A percentile compares a stretch with the other conserved stretches of the same genome.
These are phyloP conservation scores for Metschnikowia baotianmanensis DNA, from an alignment of 805 yeast species.

Conservation along the genomic window DNA sequence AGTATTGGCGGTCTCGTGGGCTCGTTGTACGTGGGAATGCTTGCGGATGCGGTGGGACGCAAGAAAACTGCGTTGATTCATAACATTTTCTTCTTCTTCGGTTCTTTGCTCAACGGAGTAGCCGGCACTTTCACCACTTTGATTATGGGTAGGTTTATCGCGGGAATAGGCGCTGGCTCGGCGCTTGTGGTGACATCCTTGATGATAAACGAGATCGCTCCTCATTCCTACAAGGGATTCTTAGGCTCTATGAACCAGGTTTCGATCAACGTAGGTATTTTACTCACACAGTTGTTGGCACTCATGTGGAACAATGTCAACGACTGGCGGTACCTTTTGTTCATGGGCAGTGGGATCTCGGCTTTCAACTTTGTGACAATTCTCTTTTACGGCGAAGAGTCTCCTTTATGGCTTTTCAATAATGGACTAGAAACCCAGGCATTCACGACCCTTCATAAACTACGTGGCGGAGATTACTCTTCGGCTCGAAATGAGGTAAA, in stretches of 20 bases:
- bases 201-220: conserved; percentile 77
- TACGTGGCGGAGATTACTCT: conserved; percentile 41
- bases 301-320: conserved; percentile 59
- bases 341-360: conserved; percentile 59
- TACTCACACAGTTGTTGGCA: conserved; percentile 75
- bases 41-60: conserved; percentile 69
- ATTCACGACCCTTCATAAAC: conserved; percentile 30
- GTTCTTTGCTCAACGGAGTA: conserved; percentile 59
- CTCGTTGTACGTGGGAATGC: conserved; percentile 61
- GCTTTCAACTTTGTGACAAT: conserved; percentile 42
- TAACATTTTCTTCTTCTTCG: conserved; percentile 51
- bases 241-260: conserved; percentile 91
- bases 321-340: conserved; percentile 72
- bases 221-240: conserved; percentile 63
- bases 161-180: conserved; percentile 87
- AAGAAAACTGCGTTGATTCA: conserved; percentile 51
- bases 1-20: conserved; percentile 83
- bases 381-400: conserved; percentile 54
- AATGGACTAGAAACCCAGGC: conserved; percentile 47
- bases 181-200: conserved; percentile 85
- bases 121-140: conserved; percentile 45
- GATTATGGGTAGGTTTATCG: conserved; percentile 66
- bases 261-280: conserved; percentile 79
- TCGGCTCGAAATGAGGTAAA: conserved; percentile 36
- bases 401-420: conserved; percentile 77